phyloP scores from a whole-genome alignment of 352 stramenopile species.

The Pythium sukuiense region DNA sequence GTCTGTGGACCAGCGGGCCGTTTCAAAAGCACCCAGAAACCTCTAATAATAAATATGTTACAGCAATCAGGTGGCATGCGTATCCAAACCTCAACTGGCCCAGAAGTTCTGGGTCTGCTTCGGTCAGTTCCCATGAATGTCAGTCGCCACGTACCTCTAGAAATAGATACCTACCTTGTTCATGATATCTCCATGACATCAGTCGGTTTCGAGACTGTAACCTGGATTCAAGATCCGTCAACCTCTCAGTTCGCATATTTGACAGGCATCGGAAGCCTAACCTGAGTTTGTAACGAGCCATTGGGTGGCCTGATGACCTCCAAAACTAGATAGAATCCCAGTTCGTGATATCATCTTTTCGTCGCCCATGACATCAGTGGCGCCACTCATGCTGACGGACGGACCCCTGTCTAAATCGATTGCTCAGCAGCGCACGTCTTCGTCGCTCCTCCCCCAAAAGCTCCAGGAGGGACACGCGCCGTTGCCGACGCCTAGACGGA shows the following conservation, averaged over 20 bases:
- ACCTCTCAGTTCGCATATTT: no score
- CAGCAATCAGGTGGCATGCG: background rate
- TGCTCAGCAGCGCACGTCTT: slow-evolving; percentile 11
- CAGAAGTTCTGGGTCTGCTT: no score
- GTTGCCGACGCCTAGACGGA: background rate
- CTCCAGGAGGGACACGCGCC: slow-evolving; percentile 6
- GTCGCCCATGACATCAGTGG: slow-evolving; percentile 15
- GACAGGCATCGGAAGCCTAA: no score
- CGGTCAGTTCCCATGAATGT: background rate
- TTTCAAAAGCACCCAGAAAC: background rate
- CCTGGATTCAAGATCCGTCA: no score
- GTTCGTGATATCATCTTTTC: background rate
- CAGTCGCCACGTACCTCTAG: background rate
- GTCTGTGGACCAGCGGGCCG: background rate
- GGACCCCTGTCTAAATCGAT: slow-evolving; percentile 18
- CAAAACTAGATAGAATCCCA: background rate
- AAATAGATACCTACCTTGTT: background rate
- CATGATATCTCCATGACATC: slow-evolving; percentile 9
- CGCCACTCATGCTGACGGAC: slow-evolving; percentile 8
- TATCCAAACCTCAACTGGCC: background rate
- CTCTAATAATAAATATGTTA: background rate
- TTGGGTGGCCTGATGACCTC: background rate
- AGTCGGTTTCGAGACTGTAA: background rate
- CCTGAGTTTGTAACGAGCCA: no score
- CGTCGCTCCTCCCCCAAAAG: background rate